Evolutionary conservation across 345 rosid species (phyloP), one percentile per base, ranked within the genome.

Genomic region (Citrus reticulata): DNA sequence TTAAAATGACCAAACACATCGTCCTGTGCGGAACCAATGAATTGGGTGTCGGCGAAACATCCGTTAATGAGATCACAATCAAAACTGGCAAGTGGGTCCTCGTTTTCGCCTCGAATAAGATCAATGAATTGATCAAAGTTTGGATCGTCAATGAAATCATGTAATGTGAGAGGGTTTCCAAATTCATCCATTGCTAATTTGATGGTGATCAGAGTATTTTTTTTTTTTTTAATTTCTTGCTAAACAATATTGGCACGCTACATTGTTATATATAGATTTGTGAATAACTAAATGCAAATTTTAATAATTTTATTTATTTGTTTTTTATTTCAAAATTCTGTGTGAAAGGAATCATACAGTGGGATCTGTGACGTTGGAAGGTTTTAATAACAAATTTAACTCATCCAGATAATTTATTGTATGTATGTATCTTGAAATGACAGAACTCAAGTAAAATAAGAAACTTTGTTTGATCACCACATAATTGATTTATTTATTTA

Each of bases 101-200:
- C 81, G 13, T 71, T 85, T 68, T 88, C 94, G 19, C 93, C 93
- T 24, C 89, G 87, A n/a, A 91, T 86, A 40, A 86, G 86, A 61
- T 86, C 78, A 49, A 89, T 78, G 86, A 92, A 90, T 59, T 87
- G 94, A 68, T 89, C 86, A 34, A 92, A 90, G 60, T 87, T 88
- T 37, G 91, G 90, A 46, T 86, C 89, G 10, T 84, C 86, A 17
- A 81, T 63, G 89, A 91, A 89, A 40, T 88, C 86, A 25, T 78
- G 89, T 2, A 85, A 77, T 55, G 83, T 59, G 46, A 78, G 30
- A 70, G 78, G 64, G 82, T 80, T 58, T n/a, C 55, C 75, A 2
- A 66, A 17, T 51, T 51, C 79, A 70, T 82, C 80, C 82, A 82
- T 78, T 2, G 57, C 5, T 51, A 51, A 51, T 16, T 51, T 51